phyloP scores from a whole-genome alignment of 2,329 filamentous ascomycete species.

The Hypoxylon rubiginosum region DNA sequence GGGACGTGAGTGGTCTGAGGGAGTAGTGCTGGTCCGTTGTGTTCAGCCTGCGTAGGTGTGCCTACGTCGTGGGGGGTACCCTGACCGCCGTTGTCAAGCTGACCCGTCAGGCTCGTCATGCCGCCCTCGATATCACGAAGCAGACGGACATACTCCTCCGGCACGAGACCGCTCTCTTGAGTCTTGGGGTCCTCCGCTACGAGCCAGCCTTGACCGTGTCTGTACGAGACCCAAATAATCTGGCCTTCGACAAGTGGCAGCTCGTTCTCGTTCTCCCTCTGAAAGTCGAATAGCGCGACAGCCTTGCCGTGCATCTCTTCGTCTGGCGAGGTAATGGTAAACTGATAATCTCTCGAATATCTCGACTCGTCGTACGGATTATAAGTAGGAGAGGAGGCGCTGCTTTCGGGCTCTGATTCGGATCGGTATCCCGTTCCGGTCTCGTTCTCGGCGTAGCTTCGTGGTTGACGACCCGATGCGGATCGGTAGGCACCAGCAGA shows the following conservation, averaged over 20 bases:
- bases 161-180: slow-evolving; percentile 92
- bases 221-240: slow-evolving; percentile 95
- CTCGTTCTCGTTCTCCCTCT: slow-evolving; percentile 96
- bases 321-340: slow-evolving; percentile 93
- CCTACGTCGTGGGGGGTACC: slow-evolving; percentile 68
- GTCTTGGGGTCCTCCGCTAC: slow-evolving; percentile 97
- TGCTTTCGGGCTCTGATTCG: slow-evolving; percentile 71
- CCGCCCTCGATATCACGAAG: slow-evolving; percentile 94
- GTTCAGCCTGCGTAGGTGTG: slow-evolving; percentile 73
- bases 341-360: slow-evolving; percentile 92
- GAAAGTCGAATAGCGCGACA: slow-evolving; percentile 95
- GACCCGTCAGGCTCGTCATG: slow-evolving; percentile 78
- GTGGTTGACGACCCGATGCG: slow-evolving; percentile 59
- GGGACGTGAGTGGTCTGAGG: slow-evolving; percentile 28
- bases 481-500: slow-evolving; percentile 59
- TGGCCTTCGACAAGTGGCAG: slow-evolving; percentile 92
- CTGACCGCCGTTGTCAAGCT: slow-evolving; percentile 66
- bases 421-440: slow-evolving; percentile 61
- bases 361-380: slow-evolving; percentile 78
- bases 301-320: slow-evolving; percentile 98
- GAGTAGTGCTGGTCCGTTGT: slow-evolving; percentile 51
- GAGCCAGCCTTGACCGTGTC: slow-evolving; percentile 96
- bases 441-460: slow-evolving; percentile 61
- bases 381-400: slow-evolving; percentile 69
- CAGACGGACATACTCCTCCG: slow-evolving; percentile 94